Base-by-base conservation (phyloP, 2,329 filamentous ascomycete genomes). In the Arthrobotrys pseudoclavata region DNA sequence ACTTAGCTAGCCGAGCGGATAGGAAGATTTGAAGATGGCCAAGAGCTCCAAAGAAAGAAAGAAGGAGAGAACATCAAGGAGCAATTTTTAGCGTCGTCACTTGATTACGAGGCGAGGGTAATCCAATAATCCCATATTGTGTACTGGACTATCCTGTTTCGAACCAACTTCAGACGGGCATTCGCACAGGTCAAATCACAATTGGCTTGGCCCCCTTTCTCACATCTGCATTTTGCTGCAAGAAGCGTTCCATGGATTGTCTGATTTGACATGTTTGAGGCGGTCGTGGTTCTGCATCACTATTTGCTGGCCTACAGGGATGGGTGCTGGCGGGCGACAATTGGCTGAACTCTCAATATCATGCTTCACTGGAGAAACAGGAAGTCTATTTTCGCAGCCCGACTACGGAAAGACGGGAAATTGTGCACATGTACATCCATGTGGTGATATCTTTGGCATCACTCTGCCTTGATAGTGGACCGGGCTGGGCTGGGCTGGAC, bases 241-340 rank as follows among this genome's bases (percentile, higher is more conserved):
- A 61, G 50, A 63, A 67, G 45, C 15, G 50, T 71, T 70, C 67
- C 42, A 67, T 67, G 50, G 60, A 48, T 55, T 47, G 64, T 66
- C 55, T 76, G 45, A 70, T 76, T 70, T 42, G 72, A 66, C 42
- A 52, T 24, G 60, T 77, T 52, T 55, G 74, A 68, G 67, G 67
- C 74, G 61, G 45, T 63, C 69, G 74, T 70, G 72, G 66, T 76
- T 61, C 57, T 76, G 72, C 72, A 67, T 67, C 67, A 50, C 66
- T 77, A 77, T 77, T 77, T 69, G 74, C 53, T 77, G 74, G 74
- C 74, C 34, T 67, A 69, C 67, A 71, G 67, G 74, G 69, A 67
- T 76, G 53, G 66, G 42, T 77, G 74, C 74, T 77, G 74, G 74
- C 74, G 74, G 12, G 20, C 67, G 48, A 55, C 74, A 42, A 77